These are phyloP conservation scores for Penicillium paneum DNA, from an alignment of 2,329 filamentous ascomycete genomes.

Conservation along the genomic window DNA sequence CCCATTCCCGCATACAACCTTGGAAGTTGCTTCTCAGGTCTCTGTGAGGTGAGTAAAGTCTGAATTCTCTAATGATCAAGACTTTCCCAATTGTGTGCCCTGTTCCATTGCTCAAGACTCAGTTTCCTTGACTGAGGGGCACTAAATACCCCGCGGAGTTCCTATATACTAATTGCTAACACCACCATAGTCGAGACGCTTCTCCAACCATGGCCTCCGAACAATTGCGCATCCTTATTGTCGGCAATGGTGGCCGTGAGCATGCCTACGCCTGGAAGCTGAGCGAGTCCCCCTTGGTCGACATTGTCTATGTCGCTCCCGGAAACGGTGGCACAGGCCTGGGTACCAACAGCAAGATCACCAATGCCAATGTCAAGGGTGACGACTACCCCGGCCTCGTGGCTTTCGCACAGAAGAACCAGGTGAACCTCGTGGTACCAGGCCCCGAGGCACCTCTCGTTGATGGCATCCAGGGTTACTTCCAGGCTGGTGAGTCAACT, in stretches of 20 bases:
- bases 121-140: conserved; percentile 9
- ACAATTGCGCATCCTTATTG: conserved; percentile 70
- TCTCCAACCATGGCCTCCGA: conserved; percentile 40
- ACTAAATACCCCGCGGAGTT: conserved; percentile 24
- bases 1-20: conserved; percentile 9
- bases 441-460: conserved; percentile 94
- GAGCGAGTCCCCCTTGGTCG: conserved; percentile 73
- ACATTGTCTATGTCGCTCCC: conserved; percentile 65
- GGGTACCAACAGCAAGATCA: conserved; percentile 56
- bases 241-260: conserved; percentile 92
- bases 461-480: conserved; percentile 81
- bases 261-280: conserved; percentile 95
- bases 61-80: background rate
- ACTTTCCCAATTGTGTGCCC: background rate
- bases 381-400: conserved; percentile 78
- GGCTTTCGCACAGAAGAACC: conserved; percentile 67
- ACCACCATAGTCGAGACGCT: conserved; percentile 22
- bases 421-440: conserved; percentile 78
- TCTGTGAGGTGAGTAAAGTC: conserved; percentile 21
- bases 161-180: conserved; percentile 16
- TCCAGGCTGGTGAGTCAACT: conserved; percentile 53
- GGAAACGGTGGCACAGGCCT: conserved; percentile 84
- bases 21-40: conserved; percentile 22
- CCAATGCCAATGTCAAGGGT: conserved; percentile 69
- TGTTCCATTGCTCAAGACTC: background rate